Evolutionary conservation across 2,329 filamentous ascomycete species (phyloP), one percentile per base, ranked within the genome.

Genomic region (Microdochium nivale): DNA sequence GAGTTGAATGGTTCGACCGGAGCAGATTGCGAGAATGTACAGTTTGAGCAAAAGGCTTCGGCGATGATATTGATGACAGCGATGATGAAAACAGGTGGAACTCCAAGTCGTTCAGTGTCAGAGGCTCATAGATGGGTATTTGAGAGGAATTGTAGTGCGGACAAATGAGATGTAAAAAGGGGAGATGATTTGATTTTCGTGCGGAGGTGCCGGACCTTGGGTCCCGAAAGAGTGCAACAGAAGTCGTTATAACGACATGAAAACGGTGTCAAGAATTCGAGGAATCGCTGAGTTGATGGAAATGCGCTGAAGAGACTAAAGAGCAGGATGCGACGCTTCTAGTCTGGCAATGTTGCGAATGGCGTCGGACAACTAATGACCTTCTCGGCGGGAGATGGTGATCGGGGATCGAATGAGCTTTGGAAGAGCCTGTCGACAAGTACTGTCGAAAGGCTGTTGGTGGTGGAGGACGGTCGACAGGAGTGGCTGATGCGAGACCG

Each of bases 51-150:
- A 44, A 19, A 11, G 21, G 40, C 40, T 44, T 44, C 40, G 40
- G 13, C 21, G 19, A 44, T 44, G 35, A 40, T 40, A 14, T 8
- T 40, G 35, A 40, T 40, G 35, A 30, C 11, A 56, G 54, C 49
- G 60, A 61, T 62, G 53, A 54, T 56, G 57, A 64, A 66, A 62
- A 57, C 54, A 63, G 59, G 59, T 56, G 56, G 58, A 68, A 70
- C 64, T 68, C 66, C 68, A 63, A 62, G 62, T 72, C 70, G 70
- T 73, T 69, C 60, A 70, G 52, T 58, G 62, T 73, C 70, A 70
- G 69, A 70, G 66, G 68, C 69, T 73, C 71, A 73, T 74, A 58
- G 65, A 67, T 62, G 61, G 67, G 66, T 68, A 67, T 69, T 65
- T 56, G 52, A n/a, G n/a, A n/a, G 54, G 58, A 57, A 65, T 65